Evolutionary conservation across 768 basidiomycete genomes (phyloP), one percentile per base, ranked within the genome.

Genomic region (Saitozyma podzolica): DNA sequence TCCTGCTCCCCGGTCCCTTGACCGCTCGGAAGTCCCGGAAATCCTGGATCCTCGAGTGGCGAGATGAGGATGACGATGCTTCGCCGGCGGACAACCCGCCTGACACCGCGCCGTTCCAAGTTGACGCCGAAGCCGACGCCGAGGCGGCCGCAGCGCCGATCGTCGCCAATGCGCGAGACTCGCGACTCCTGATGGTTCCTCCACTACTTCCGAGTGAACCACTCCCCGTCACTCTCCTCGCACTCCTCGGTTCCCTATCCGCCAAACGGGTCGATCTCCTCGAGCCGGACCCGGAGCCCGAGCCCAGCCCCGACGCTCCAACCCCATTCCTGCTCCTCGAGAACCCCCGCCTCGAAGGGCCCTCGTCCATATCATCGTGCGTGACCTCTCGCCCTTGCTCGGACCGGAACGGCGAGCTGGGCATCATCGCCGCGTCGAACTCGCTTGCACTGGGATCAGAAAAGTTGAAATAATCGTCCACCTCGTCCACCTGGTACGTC

Each of bases 401-500:
- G 29, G 29, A 29, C 29, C 29, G 29, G 29, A 29, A 29, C 29
- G 29, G 29, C 29, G 29, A 29, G 29, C 29, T 29, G 29, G 29
- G 29, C 29, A 29, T 29, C 47, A 48, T 48, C 56, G 40, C 41
- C 56, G 40, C 40, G 55, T 14, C 9, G 17, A 20, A 40, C 10
- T 39, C 42, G 8, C 37, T 11, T 48, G 10, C 16, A 40, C 54
- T 17, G 7, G 14, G 56, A 45, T 16, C 13, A 50, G 19, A 29
- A 10, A 47, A 53, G n/a, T 40, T 51, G 9, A 43, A 10, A 29
- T 51, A 56, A 16, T 43, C 53, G 2, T 62, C 67, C 8, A 56
- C 58, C 8, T 58, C 62, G n/a, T 65, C 61, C 41, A 54, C 50
- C 39, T 70, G 71, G 54, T 68, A 68, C 37, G 58, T 54, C 11